Percentiles rank a stretch among this genome's conserved stretches.
These are phyloP conservation scores for Mortierella sp. DNA, from an alignment of 371 early-diverging fungal genomes.

Conservation along the genomic window DNA sequence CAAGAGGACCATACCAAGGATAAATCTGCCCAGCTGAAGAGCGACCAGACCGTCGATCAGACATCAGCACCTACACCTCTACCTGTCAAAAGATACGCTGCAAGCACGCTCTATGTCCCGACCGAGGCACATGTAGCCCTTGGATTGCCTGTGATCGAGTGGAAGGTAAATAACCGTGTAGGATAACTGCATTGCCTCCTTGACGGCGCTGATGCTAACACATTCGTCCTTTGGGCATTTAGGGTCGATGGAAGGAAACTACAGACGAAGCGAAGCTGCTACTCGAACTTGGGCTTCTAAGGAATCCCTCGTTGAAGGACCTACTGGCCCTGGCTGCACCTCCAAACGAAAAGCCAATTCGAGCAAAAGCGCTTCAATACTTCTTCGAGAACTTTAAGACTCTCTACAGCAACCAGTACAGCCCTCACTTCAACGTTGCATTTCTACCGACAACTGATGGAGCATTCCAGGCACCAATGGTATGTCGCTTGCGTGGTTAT, in stretches of 20 bases:
- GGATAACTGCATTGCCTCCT: constrained; percentile 13
- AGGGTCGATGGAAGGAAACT: constrained; percentile 53
- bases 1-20: constrained; percentile 54
- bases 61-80: constrained; percentile 13
- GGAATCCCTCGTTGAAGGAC: constrained; percentile 62
- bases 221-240: neutral
- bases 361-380: constrained; percentile 68
- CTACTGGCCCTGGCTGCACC: constrained; percentile 67
- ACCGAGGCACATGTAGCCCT: constrained; percentile 67
- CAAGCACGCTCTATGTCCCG: constrained; percentile 79
- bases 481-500: neutral
- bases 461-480: constrained; percentile 59
- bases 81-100: constrained; percentile 66
- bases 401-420: constrained; percentile 63
- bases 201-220: neutral
- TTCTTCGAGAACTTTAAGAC: constrained; percentile 78
- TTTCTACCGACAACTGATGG: constrained; percentile 73
- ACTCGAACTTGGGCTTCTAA: constrained; percentile 70
- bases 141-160: constrained; percentile 77
- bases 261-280: constrained; percentile 74
- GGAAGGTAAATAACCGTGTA: constrained; percentile 75
- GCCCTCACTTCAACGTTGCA: constrained; percentile 58
- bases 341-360: constrained; percentile 50
- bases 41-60: constrained; percentile 18
- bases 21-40: constrained; percentile 18